Conservation (phyloP, 805 yeast species). For the Geotrichum ghanense region DNA sequence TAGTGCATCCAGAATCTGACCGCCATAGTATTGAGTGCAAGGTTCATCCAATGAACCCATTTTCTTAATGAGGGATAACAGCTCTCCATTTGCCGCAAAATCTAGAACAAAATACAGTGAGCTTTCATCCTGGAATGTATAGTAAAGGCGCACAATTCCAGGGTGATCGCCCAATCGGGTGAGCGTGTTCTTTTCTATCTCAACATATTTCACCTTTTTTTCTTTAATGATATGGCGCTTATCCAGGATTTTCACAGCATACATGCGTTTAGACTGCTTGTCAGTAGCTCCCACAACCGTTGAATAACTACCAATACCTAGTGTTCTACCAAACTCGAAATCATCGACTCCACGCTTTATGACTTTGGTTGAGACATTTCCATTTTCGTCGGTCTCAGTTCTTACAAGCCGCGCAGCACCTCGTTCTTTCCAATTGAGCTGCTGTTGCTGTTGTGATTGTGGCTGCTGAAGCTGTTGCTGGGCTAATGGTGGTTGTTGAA, state of each 20-base stretch:
- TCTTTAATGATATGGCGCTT: constrained; percentile 91
- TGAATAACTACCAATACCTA: constrained; percentile 95
- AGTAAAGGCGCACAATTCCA: constrained; percentile 83
- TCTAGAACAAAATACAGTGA: constrained; percentile 86
- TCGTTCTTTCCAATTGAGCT: constrained; percentile 44
- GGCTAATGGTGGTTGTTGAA: not conserved
- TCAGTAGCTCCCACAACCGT: constrained; percentile 86
- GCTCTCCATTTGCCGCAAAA: constrained; percentile 91
- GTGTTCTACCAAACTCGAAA: constrained; percentile 74
- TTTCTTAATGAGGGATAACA: constrained; percentile 53
- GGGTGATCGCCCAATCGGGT: constrained; percentile 87
- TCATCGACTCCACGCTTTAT: constrained; percentile 59
- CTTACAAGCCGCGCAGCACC: constrained; percentile 50
- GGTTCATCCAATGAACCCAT: constrained; percentile 64
- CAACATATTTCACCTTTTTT: constrained; percentile 89
- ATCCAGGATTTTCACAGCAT: constrained; percentile 84
- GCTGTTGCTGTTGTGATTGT: constrained; percentile 24
- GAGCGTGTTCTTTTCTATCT: constrained; percentile 84
- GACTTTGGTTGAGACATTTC: constrained; percentile 39
- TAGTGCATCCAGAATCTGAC: constrained; percentile 84
- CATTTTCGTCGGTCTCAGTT: constrained; percentile 33
- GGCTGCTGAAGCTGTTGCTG: constrained; percentile 4
- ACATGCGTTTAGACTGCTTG: constrained; percentile 56
- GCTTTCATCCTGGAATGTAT: constrained; percentile 88
- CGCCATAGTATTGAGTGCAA: constrained; percentile 69